Evolutionary conservation across 129 eudicot genomes (phyloP).

Genomic region (Saussurea involucrata): DNA sequence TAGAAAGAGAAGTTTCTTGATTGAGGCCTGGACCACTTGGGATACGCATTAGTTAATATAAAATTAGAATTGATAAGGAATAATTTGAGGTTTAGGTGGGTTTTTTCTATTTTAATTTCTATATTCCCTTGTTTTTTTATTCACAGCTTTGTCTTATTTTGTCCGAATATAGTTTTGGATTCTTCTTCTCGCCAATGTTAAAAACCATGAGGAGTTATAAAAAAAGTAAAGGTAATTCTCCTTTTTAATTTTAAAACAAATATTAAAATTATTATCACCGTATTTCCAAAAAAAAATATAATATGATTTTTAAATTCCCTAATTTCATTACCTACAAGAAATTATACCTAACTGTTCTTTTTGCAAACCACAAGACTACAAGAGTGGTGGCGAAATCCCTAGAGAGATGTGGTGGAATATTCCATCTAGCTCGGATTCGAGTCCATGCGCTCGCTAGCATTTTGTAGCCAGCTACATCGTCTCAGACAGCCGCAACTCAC

Average conservation of each 20-base stretch:
- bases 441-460: too few relatives aligned
- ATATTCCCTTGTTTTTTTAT: neutral
- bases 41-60: neutral
- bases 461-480: too few relatives aligned
- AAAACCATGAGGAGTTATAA: neutral
- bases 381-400: too few relatives aligned
- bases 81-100: constrained; percentile 21
- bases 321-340: too few relatives aligned
- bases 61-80: constrained; percentile 8
- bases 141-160: constrained; percentile 1
- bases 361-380: too few relatives aligned
- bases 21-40: too few relatives aligned
- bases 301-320: too few relatives aligned
- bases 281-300: neutral
- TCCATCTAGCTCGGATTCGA: too few relatives aligned
- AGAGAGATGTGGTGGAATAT: too few relatives aligned
- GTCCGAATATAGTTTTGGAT: constrained; percentile 17
- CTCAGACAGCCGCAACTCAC: too few relatives aligned
- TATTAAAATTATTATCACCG: neutral
- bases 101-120: neutral
- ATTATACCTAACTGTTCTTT: too few relatives aligned
- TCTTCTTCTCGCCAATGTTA: constrained; percentile 18
- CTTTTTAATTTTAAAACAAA: neutral
- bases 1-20: too few relatives aligned
- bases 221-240: neutral